Base-by-base conservation (phyloP, 208 protist species). In the Crithidia acanthocephali region DNA sequence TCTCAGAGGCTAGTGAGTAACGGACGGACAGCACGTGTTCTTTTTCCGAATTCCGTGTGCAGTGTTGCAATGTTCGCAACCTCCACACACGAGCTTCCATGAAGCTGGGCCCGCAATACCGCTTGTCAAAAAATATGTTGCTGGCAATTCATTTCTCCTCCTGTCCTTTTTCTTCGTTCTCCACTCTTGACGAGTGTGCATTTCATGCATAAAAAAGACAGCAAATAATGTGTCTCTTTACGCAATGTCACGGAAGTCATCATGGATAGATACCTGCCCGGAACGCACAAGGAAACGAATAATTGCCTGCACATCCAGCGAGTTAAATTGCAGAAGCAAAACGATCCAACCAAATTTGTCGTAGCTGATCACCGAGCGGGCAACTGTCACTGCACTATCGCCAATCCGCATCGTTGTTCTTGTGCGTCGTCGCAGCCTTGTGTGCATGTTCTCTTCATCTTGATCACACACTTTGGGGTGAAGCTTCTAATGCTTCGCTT, bases 381-480 rank as follows among this genome's bases (percentile, higher is more conserved):
- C n/a, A 81, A 79, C 20, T 85, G 69, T 73, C 79, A 23, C 9
- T 84, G 83, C 61, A 78, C 71, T 20, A 60, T 94, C 28, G 86
- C 84, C 4, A 79, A 82, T 63, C 80, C 84, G 2, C 87, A 96
- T 62, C 6, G 57, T 23, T 96, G 89, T 61, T 85, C 84, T 6
- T 94, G 88, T 53, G 0, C 51, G 15, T 53, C 70, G 0, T 61
- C 52, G 11, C 84, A 94, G 37, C 82, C 86, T 13, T 96, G 92
- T 56, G 8, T 86, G 23, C 92, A 96, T 68, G 51, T 88, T 50
- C 63, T 96, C 20, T 81, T 83, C 61, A 68, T 95, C 13, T 63
- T 96, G 40, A 62, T 80, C 20, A 81, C 76, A 25, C 66, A 72
- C 8, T 88, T 88, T 53, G 71, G 71, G 11, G 28, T 95, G 35